Percentiles rank a stretch among this genome's conserved stretches.
These are phyloP conservation scores for Marvania coccoides DNA, from an alignment of 139 green algal species.

Conservation along the genomic window DNA sequence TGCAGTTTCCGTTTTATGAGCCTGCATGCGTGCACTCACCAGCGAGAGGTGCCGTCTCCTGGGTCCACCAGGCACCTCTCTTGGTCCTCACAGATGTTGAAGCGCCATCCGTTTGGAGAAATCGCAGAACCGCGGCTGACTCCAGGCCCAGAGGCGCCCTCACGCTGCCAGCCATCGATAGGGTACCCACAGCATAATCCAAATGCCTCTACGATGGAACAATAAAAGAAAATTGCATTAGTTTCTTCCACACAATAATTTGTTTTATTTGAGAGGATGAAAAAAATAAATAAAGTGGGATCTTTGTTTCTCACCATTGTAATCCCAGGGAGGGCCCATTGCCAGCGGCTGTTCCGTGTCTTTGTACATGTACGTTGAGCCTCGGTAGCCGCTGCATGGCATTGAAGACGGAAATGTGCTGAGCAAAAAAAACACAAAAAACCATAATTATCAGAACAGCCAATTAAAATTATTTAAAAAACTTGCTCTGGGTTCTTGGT, in stretches of 20 bases:
- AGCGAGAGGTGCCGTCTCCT: conserved; percentile 14
- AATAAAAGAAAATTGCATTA: conserved; percentile 28
- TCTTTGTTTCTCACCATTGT: no score
- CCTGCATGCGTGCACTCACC: not conserved
- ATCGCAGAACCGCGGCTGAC: conserved; percentile 58
- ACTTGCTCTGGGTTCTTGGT: conserved; percentile 58
- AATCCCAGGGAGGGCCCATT: conserved; percentile 23
- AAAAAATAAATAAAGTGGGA: no score
- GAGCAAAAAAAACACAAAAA: not conserved
- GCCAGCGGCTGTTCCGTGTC: conserved; percentile 13
- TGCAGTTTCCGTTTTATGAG: no score
- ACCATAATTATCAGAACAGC: no score
- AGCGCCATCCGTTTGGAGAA: conserved; percentile 42
- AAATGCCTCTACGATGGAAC: no score
- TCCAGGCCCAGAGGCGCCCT: conserved; percentile 15
- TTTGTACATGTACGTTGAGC: conserved; percentile 30
- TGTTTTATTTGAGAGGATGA: no score
- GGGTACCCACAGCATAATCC: conserved; percentile 77
- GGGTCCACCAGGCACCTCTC: conserved; percentile 23
- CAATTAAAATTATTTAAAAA: no score
- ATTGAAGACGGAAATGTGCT: not conserved
- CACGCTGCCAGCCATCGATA: conserved; percentile 41
- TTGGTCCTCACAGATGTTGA: conserved; percentile 29
- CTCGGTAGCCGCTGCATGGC: conserved; percentile 1
- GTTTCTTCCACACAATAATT: no score